phyloP scores from a whole-genome alignment of 2,329 filamentous ascomycete genomes.

The Fusarium cicatricum region DNA sequence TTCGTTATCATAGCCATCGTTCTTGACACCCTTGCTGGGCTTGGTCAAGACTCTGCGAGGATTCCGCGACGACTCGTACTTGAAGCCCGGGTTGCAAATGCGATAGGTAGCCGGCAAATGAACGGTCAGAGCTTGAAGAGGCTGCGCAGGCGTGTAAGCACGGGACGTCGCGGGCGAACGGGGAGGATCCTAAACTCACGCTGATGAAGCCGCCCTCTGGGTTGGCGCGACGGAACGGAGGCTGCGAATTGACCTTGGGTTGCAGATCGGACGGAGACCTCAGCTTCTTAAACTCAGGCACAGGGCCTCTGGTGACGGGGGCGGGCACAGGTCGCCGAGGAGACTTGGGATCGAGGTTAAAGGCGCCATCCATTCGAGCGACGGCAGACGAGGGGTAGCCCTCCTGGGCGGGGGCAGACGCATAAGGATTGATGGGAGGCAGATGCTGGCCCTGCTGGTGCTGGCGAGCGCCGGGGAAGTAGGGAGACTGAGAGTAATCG shows the following conservation, averaged over 20 bases:
- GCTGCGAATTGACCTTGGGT: constrained; percentile 85
- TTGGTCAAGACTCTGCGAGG: constrained; percentile 95
- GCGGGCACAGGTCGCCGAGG: constrained; percentile 62
- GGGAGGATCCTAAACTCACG: constrained; percentile 60
- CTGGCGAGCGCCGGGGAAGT: constrained; percentile 55
- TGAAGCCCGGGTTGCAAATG: constrained; percentile 97
- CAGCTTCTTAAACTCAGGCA: constrained; percentile 88
- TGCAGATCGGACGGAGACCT: constrained; percentile 76
- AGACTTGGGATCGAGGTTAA: constrained; percentile 64
- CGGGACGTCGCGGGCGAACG: background rate
- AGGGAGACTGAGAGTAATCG: constrained; percentile 68
- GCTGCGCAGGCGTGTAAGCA: constrained; percentile 59
- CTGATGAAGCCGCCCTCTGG: constrained; percentile 98
- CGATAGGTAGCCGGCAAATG: constrained; percentile 95
- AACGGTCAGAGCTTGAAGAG: constrained; percentile 91
- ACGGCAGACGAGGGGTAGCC: constrained; percentile 78
- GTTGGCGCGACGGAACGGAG: constrained; percentile 89
- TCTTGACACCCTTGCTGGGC: constrained; percentile 97
- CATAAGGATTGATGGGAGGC: constrained; percentile 75
- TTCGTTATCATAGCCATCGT: constrained; percentile 98
- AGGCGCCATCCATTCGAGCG: constrained; percentile 74
- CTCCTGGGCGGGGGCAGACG: constrained; percentile 65
- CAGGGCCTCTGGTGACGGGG: constrained; percentile 67
- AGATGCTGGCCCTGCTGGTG: constrained; percentile 69
- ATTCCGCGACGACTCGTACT: constrained; percentile 98